Evolutionary conservation across 352 stramenopile genomes (phyloP).

Genomic region (Globisporangium recalcitrans): DNA sequence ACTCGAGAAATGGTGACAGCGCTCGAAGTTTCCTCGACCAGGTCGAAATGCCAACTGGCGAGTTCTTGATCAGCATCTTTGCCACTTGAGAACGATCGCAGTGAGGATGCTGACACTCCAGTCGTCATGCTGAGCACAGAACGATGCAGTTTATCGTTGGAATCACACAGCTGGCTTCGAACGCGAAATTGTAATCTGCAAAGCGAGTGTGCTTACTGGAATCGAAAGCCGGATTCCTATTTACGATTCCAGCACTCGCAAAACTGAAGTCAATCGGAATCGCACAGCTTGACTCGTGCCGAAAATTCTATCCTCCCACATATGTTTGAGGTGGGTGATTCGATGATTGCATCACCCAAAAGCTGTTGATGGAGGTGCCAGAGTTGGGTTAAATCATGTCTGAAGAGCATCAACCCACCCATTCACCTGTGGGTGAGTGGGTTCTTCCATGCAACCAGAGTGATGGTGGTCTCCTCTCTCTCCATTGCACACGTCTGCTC

Average conservation of each 20-base stretch:
- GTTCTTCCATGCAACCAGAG: neutral
- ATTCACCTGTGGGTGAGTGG: neutral
- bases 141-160: neutral
- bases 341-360: too few species aligned
- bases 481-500: neutral
- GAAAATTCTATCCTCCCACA: neutral
- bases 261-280: too few species aligned
- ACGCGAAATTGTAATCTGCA: too few species aligned
- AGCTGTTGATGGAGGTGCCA: too few species aligned
- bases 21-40: too few species aligned
- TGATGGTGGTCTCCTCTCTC: neutral
- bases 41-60: neutral
- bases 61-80: neutral
- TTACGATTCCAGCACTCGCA: too few species aligned
- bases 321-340: too few species aligned
- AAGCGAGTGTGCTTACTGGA: too few species aligned
- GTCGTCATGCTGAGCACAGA: neutral
- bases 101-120: neutral
- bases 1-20: neutral
- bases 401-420: too few species aligned
- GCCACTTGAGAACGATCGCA: neutral
- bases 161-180: too few species aligned
- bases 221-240: too few species aligned
- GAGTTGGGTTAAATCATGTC: constrained; percentile 1
- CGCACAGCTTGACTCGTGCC: neutral